Evolutionary conservation across 2,329 filamentous ascomycete genomes (phyloP), one percentile per base, ranked within the genome.

Genomic region (Pseudogymnoascus sp.): DNA sequence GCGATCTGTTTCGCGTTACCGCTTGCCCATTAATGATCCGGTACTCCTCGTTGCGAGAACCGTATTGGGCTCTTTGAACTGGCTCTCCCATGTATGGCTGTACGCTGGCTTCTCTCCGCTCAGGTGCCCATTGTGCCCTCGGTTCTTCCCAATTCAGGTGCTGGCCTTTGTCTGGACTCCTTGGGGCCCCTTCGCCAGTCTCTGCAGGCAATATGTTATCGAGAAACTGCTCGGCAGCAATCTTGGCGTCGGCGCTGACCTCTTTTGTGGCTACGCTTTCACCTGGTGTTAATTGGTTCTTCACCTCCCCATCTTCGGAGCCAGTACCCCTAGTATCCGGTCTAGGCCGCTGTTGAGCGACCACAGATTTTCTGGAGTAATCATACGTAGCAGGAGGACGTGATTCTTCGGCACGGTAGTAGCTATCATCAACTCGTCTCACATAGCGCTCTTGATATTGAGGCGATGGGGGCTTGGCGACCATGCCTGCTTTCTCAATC

Each of bases 291-390:
- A 67, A 52, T 25, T 70, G 65, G 43, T 63, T 68, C 40, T 67
- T 67, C 8, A 76, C 65, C 64, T 76, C 74, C 6, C 73, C 73
- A 67, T 77, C 74, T 65, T 76, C 74, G 4, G 74, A 75, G n/a
- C 71, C 70, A 71, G 61, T 69, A 14, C 71, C 70, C 18, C 62
- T 61, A 60, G 65, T 63, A 9, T 68, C 68, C 25, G 66, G 63
- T 45, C 66, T 68, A 11, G 60, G 43, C 61, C 45, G n/a, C 28
- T 33, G 49, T 35, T 21, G 28, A 35, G n/a, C 9, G 1, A 35
- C 8, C 5, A 16, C 49, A 16, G 49, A 8, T 16, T 18, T 18
- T 12, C 49, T 55, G n/a, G 28, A 11, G 49, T 55, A 55, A 18
- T 33, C 28, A 33, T 55, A 21, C 9, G 6, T 14, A 11, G 16